Evolutionary conservation across 176 grass and related monocot species (phyloP), one percentile per base, ranked within the genome.

Genomic region (Chrysopogon serrulatus): DNA sequence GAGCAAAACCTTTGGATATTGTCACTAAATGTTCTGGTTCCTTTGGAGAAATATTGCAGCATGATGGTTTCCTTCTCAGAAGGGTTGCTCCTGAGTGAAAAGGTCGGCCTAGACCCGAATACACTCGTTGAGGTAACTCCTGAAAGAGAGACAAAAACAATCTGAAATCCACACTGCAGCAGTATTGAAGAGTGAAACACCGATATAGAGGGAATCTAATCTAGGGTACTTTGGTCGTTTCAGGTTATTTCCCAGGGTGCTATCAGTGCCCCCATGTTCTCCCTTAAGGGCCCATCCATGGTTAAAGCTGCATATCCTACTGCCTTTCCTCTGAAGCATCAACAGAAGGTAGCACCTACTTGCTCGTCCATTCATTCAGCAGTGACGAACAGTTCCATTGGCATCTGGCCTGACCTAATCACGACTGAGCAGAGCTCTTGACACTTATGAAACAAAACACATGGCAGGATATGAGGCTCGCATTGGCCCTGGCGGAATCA

Each of bases 41-140:
- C 77, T 82, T 71, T 56, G 32, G 10, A 35, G 60, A 57, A 86
- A 82, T 34, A 76, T 85, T 85, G 57, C 85, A 98, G 93, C 83
- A 98, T 95, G 93, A 98, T 98, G 93, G 96, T 90, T 88, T 92
- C 96, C 24, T 98, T 92, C 49, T 90, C 96, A 74, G 96, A 93
- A 90, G 92, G 96, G 54, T 43, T 98, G 56, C 84, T 98, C 42
- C 85, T 98, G 33, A 88, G 91, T 78, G 91, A 98, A 87, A 93
- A 95, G 85, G 87, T 90, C 0, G 91, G 96, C 48, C 47, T 98
- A 63, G 89, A 95, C 35, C 91, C 93, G 2, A 98, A 95, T 79
- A 90, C 90, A 43, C 76, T 98, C 14, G 76, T 98, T 33, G 88
- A 98, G 95, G 95, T 98, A 76, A 76, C 39, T 74, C 24, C 35